phyloP scores from a whole-genome alignment of 352 stramenopile species.

The Pythium apleroticum region DNA sequence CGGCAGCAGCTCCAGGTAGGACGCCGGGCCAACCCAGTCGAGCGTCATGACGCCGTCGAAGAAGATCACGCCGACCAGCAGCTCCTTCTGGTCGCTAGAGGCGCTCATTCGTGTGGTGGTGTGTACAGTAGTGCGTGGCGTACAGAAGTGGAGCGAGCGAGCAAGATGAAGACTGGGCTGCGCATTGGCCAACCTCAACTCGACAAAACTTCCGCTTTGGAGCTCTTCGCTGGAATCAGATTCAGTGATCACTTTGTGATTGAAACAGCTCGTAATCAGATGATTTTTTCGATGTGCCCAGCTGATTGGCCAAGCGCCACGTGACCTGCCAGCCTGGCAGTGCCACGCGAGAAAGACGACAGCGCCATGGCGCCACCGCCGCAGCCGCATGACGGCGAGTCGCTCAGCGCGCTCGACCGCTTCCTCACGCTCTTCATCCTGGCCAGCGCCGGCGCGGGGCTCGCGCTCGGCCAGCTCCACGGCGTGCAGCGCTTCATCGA shows the following conservation, averaged over 20 bases:
- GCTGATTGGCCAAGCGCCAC: slow-evolving; percentile 16
- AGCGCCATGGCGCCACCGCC: neutral
- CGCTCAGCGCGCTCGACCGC: slow-evolving; percentile 38
- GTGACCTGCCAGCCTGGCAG: too few relatives aligned
- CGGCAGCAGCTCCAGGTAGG: slow-evolving; percentile 60
- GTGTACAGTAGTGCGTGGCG: neutral
- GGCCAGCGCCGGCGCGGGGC: slow-evolving; percentile 32
- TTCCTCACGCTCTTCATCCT: slow-evolving; percentile 58
- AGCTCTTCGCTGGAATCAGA: neutral
- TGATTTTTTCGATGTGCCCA: neutral
- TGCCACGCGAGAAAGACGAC: neutral
- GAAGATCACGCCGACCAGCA: slow-evolving; percentile 56
- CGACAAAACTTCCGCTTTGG: neutral
- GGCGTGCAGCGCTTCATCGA: slow-evolving; percentile 43
- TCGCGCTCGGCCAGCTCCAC: slow-evolving; percentile 37
- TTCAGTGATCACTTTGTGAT: neutral
- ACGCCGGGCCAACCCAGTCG: slow-evolving; percentile 56
- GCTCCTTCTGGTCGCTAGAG: slow-evolving; percentile 7
- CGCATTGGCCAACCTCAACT: neutral
- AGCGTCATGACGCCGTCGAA: slow-evolving; percentile 61
- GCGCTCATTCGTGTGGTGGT: neutral
- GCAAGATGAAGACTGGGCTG: neutral
- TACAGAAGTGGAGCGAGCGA: too few relatives aligned
- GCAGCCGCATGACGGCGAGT: neutral
- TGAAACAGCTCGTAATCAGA: neutral